These are phyloP conservation scores for Candida verbasci DNA, from an alignment of 805 yeast species.

Conservation along the genomic window DNA sequence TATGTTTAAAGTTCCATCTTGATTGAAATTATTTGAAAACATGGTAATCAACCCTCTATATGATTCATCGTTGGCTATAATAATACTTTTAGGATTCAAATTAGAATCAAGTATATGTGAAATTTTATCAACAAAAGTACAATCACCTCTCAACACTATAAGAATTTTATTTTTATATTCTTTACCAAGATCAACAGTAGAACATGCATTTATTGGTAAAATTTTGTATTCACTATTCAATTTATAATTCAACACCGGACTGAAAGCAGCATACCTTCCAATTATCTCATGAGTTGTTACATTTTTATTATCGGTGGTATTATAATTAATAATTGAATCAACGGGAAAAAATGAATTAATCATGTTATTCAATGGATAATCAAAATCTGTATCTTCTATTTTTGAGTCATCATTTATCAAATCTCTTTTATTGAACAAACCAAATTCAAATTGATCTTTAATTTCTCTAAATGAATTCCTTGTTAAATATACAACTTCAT, in stretches of 20 bases:
- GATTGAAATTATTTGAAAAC: conserved; percentile 46
- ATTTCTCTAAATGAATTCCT: conserved; percentile 21
- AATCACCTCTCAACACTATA: conserved; percentile 43
- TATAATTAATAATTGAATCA: conserved; percentile 30
- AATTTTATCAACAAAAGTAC: conserved; percentile 53
- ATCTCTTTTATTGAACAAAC: not conserved
- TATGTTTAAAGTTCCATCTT: conserved; percentile 31
- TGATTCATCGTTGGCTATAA: conserved; percentile 54
- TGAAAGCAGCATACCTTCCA: conserved; percentile 40
- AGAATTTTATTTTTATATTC: conserved; percentile 21
- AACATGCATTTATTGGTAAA: conserved; percentile 28
- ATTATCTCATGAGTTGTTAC: conserved; percentile 16
- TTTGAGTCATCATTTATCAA: not conserved
- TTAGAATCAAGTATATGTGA: conserved; percentile 35
- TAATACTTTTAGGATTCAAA: conserved; percentile 42
- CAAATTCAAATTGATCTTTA: conserved; percentile 12
- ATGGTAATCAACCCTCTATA: conserved; percentile 47
- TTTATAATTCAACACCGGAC: conserved; percentile 25
- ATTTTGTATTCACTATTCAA: conserved; percentile 22
- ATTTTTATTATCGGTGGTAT: conserved; percentile 17
- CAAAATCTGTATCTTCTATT: conserved; percentile 14
- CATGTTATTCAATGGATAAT: conserved; percentile 30
- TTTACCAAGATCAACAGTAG: conserved; percentile 10
- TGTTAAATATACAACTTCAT: conserved; percentile 23
- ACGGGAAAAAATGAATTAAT: conserved; percentile 40